Evolutionary conservation across 352 stramenopile genomes (phyloP).

Genomic region (Globisporangium iwayamae): DNA sequence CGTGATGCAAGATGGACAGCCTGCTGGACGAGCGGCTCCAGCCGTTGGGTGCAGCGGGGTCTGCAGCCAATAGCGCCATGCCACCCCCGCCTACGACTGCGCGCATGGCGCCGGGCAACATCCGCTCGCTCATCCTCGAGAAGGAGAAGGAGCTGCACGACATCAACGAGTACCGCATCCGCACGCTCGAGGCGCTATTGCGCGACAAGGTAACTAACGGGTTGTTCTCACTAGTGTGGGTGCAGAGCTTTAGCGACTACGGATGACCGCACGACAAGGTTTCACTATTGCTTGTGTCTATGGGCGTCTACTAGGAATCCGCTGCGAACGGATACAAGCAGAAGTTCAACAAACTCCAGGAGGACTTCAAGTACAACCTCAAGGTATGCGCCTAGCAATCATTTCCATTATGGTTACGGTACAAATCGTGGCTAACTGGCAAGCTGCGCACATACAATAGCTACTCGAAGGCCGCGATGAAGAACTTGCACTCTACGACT

Average conservation of each 20-base stretch:
- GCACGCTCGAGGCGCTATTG: constrained; percentile 68
- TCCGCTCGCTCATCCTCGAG: constrained; percentile 84
- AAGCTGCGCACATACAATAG: background rate
- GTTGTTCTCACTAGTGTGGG: background rate
- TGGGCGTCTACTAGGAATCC: constrained; percentile 26
- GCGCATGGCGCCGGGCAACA: constrained; percentile 53
- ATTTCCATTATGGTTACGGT: too few relatives aligned
- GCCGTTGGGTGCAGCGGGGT: background rate
- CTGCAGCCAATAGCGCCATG: constrained; percentile 1
- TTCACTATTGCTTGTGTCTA: background rate
- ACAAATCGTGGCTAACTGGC: too few relatives aligned
- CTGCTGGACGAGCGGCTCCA: constrained; percentile 13
- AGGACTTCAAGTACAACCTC: constrained; percentile 94
- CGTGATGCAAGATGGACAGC: background rate
- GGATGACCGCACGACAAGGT: background rate
- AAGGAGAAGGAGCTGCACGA: constrained; percentile 92
- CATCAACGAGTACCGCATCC: constrained; percentile 91
- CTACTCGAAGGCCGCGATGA: constrained; percentile 88
- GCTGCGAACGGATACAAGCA: constrained; percentile 50
- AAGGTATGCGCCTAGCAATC: constrained; percentile 30
- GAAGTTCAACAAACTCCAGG: constrained; percentile 83
- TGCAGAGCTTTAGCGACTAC: background rate
- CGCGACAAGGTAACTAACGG: constrained; percentile 58
- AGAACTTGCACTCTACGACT: constrained; percentile 86
- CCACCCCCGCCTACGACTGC: background rate